Conservation (phyloP, 2,329 filamentous ascomycete genomes). For the Botrytis fragariae region DNA sequence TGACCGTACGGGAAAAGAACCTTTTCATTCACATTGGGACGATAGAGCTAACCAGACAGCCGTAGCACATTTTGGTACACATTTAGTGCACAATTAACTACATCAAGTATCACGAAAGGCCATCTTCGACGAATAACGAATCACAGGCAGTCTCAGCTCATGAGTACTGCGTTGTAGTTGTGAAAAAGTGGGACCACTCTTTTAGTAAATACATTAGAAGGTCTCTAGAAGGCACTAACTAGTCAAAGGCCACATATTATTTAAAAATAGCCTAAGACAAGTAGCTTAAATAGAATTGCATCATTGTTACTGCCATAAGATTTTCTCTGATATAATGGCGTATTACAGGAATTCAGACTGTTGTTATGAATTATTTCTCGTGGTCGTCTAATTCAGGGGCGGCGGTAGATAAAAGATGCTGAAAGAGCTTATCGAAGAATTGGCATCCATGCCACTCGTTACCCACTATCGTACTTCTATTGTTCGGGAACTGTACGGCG, state of each 20-base stretch:
- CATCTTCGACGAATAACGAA: not conserved
- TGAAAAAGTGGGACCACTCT: not conserved
- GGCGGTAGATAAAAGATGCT: not conserved
- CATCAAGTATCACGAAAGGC: not conserved
- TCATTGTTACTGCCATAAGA: not conserved
- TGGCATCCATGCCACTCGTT: not conserved
- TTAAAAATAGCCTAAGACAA: not conserved
- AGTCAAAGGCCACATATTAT: not conserved
- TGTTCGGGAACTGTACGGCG: rapidly evolving
- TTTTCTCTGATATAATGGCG: not conserved
- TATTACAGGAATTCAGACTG: not conserved
- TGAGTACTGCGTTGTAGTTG: not conserved
- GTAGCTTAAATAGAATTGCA: not conserved
- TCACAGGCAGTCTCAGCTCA: not conserved
- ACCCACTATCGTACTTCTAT: not conserved
- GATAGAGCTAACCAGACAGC: not conserved
- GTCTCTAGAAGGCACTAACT: not conserved
- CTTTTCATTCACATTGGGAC: not conserved
- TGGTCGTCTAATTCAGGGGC: not conserved
- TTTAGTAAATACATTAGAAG: not conserved
- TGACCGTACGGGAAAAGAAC: not conserved
- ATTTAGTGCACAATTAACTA: not conserved
- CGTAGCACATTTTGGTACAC: too few relatives aligned
- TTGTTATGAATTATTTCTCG: not conserved
- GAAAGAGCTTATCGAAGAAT: not conserved